phyloP scores from a whole-genome alignment of 106 monocot species.

The Acanthochlamys bracteata region DNA sequence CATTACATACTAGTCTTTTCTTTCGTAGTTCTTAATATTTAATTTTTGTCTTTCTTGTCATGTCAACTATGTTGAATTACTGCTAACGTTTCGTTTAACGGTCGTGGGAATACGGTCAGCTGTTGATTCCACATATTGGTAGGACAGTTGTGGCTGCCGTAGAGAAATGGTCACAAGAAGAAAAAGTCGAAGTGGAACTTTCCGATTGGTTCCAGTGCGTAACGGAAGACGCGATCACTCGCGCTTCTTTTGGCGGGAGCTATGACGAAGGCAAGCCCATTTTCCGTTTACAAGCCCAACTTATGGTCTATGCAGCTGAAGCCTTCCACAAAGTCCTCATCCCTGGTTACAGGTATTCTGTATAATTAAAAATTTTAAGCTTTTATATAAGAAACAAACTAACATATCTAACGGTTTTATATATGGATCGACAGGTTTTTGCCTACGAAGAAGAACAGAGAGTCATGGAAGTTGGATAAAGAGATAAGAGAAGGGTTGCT shows the following conservation, averaged over 20 bases:
- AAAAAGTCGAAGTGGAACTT: constrained; percentile 75
- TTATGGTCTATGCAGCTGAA: constrained; percentile 79
- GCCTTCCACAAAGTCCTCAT: constrained; percentile 66
- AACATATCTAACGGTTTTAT: too few species aligned
- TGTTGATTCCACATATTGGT: constrained; percentile 56
- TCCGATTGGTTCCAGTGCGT: constrained; percentile 52
- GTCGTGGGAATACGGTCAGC: too few species aligned
- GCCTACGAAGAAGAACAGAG: constrained; percentile 55
- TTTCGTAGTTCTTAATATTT: too few species aligned
- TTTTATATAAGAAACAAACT: too few species aligned
- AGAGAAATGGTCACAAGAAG: constrained; percentile 43
- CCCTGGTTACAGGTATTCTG: constrained; percentile 20
- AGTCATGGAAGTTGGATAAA: constrained; percentile 56
- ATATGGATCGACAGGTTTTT: constrained; percentile 39
- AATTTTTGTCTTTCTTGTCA: too few species aligned
- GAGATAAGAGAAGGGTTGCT: constrained; percentile 45
- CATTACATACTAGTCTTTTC: too few species aligned
- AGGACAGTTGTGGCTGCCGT: constrained; percentile 53
- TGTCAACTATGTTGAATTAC: too few species aligned
- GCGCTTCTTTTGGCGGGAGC: constrained; percentile 51
- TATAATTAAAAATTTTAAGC: background rate
- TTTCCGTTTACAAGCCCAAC: constrained; percentile 62
- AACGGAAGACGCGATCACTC: constrained; percentile 53
- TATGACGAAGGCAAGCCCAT: constrained; percentile 63
- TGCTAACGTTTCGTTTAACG: too few species aligned